Conservation (phyloP, 164 flowering plant genomes). For the Magnolia kwangsiensis region DNA sequence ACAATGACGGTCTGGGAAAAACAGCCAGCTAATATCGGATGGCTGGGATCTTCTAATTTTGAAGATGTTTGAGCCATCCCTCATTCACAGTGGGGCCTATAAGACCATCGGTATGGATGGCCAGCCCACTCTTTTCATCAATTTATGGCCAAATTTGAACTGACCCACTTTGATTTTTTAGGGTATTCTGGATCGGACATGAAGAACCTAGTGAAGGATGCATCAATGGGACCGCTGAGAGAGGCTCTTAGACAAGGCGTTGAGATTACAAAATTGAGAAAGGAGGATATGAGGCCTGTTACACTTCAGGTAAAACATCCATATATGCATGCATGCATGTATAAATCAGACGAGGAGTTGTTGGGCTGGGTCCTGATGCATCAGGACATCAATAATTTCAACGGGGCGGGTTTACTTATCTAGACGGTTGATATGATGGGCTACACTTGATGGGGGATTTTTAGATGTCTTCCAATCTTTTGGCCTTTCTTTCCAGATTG, state of each 20-base stretch:
- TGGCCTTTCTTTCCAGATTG: too few species aligned
- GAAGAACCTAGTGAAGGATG: conserved; percentile 98
- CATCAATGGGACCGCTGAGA: conserved; percentile 95
- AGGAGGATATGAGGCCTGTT: conserved; percentile 87
- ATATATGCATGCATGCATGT: conserved; percentile 1
- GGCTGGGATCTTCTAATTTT: neutral
- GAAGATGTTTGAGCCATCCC: neutral
- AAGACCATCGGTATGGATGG: neutral
- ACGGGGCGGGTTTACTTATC: neutral
- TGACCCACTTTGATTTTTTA: conserved; percentile 17
- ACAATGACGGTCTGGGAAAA: neutral
- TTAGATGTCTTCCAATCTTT: neutral
- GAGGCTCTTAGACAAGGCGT: conserved; percentile 83
- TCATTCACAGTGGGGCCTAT: neutral
- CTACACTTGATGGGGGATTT: neutral
- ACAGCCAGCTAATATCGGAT: neutral
- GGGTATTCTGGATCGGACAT: conserved; percentile 99
- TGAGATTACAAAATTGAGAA: conserved; percentile 71
- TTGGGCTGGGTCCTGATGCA: neutral
- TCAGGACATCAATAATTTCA: too few species aligned
- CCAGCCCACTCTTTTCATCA: neutral
- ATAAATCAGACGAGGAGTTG: neutral
- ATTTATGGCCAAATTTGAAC: neutral
- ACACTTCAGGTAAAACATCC: conserved; percentile 57
- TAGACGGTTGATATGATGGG: neutral